Conservation (phyloP, 192 early-diverging fungal species). For the Neocallimastix lanati region DNA sequence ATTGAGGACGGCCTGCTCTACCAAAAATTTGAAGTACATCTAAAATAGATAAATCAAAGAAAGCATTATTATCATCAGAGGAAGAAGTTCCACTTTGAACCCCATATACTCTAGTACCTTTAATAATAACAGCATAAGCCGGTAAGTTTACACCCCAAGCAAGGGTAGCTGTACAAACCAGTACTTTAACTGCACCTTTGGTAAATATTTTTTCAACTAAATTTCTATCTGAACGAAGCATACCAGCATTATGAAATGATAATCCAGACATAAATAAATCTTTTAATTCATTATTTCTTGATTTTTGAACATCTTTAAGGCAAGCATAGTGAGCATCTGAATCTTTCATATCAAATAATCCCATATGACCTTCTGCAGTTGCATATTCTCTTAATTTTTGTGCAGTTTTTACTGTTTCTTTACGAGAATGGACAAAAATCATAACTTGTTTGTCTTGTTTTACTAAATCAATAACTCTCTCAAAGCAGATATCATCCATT, state of each 20-base stretch:
- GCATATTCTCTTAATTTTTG: slow-evolving; percentile 61
- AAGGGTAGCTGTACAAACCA: slow-evolving; percentile 93
- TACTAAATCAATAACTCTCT: slow-evolving; percentile 35
- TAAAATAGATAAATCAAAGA: slow-evolving; percentile 84
- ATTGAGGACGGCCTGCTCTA: slow-evolving; percentile 83
- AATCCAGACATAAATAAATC: slow-evolving; percentile 72
- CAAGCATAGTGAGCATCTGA: slow-evolving; percentile 19
- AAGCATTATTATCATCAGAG: slow-evolving; percentile 17
- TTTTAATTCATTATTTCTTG: slow-evolving; percentile 65
- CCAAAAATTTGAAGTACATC: slow-evolving; percentile 99
- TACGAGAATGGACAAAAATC: slow-evolving; percentile 97
- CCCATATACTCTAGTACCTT: slow-evolving; percentile 92
- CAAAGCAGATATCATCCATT: slow-evolving; percentile 23
- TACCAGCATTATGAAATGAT: slow-evolving; percentile 85
- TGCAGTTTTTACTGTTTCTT: slow-evolving; percentile 94
- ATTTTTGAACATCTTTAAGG: slow-evolving; percentile 47
- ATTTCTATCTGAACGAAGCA: slow-evolving; percentile 59
- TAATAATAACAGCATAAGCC: slow-evolving; percentile 94
- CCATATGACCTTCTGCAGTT: slow-evolving; percentile 26
- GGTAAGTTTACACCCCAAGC: slow-evolving; percentile 99
- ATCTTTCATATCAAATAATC: slow-evolving; percentile 20
- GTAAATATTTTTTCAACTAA: slow-evolving; percentile 80
- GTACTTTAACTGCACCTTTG: slow-evolving; percentile 50
- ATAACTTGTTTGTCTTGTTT: slow-evolving; percentile 85
- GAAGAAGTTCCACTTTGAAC: slow-evolving; percentile 53